Percentiles rank a stretch among this genome's conserved stretches.
Conservation (phyloP, 495 filamentous ascomycete genomes). For the Chaetomium tenue region DNA sequence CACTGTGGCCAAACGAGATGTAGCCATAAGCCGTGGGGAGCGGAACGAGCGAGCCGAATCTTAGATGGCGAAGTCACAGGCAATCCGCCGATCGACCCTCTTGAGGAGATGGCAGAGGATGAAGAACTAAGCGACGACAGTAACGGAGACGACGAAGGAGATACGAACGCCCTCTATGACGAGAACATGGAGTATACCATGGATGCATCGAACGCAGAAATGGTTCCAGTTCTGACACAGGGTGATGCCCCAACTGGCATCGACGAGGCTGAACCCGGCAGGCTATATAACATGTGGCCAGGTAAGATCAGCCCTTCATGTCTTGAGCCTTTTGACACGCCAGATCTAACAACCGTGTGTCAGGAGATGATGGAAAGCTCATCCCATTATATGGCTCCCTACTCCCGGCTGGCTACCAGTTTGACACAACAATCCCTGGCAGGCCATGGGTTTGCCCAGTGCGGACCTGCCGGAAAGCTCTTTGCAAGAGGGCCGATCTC, state of each 20-base stretch:
- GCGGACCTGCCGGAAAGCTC: conserved; percentile 25
- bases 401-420: conserved; percentile 31
- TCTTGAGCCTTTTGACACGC: too few relatives aligned
- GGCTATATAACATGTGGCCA: conserved; percentile 34
- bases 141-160: background rate
- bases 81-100: background rate
- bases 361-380: conserved; percentile 20
- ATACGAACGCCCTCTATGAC: background rate
- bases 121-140: background rate
- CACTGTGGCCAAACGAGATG: conserved; percentile 34
- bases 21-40: conserved; percentile 30
- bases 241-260: conserved; percentile 8
- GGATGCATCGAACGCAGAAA: background rate
- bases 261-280: conserved; percentile 30
- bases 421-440: conserved; percentile 16
- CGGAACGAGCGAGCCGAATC: conserved; percentile 19
- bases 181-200: conserved; percentile 1
- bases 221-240: too few relatives aligned
- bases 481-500: conserved; percentile 18
- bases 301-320: conserved; percentile 15
- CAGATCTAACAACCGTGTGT: background rate
- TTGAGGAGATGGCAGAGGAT: background rate
- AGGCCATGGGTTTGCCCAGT: conserved; percentile 33
- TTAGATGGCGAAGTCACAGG: background rate
- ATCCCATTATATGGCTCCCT: conserved; percentile 18